Base-by-base conservation (phyloP, 176 grass and related monocot species). In the Oryza glumipatula region DNA sequence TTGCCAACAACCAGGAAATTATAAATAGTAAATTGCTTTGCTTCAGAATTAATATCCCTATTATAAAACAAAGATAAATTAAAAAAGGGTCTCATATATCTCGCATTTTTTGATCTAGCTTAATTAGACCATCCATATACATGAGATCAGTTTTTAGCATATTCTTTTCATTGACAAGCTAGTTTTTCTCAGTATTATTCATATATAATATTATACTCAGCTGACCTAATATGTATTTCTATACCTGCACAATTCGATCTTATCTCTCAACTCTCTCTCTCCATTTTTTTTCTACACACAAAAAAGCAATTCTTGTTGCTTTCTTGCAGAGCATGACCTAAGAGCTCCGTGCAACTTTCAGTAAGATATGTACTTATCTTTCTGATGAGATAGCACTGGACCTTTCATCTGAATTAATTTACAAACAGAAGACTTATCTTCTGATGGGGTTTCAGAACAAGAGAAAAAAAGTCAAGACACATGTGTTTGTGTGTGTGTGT, bases 241-340 rank as follows among this genome's bases (percentile, higher is more conserved):
- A 47, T 48, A 67, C 6, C 22, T 36, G 32, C 10, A 15, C 56
- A 26, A 22, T 17, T 11, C 35, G 68, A 77, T 51, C 68, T 54
- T 65, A 73, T 79, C 68, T 52, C 41, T 28, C 14, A n/a, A 56
- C 36, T 38, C 52, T 61, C 63, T 61, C 63, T 51, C 24, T 11
- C 13, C 35, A 28, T 32, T 16, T 74, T 9, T 30, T 28, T 14
- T 5, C 5, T 9, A 23, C 9, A 54, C 45, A 65, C 21, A 66
- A 66, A 66, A 66, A 86, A 73, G 6, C 58, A 79, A 68, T 81
- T 80, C 16, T 30, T 68, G 77, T 86, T 86, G 85, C 77, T 81
- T 80, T 86, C 85, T 75, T 73, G 16, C 45, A 74, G 16, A 85
- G 51, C 77, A 47, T 75, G 70, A 74, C 22, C 77, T 75, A 28